Conservation (phyloP, 768 basidiomycete genomes). For the Trametes cinnabarina region DNA sequence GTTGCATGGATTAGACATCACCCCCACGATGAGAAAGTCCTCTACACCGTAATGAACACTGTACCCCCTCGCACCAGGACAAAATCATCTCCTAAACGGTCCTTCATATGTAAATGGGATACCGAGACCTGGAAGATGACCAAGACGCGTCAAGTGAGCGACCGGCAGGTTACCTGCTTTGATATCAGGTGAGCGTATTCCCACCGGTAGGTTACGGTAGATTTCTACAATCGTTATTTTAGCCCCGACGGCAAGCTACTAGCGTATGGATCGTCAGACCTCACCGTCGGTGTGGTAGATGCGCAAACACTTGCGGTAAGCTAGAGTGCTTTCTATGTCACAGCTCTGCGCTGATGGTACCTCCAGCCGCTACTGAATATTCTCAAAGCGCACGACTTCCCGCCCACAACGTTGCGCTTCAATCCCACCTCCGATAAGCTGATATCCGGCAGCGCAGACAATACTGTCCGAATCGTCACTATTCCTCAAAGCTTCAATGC, state of each 20-base stretch:
- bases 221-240: no score
- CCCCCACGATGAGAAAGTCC: constrained; percentile 45
- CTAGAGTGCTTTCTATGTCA: neutral
- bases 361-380: constrained; percentile 91
- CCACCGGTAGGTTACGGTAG: no score
- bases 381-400: constrained; percentile 92
- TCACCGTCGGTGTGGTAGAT: constrained; percentile 82
- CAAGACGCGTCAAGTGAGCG: constrained; percentile 69
- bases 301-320: constrained; percentile 73
- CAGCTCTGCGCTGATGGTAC: no score
- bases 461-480: constrained; percentile 74
- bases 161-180: constrained; percentile 82
- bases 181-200: constrained; percentile 80
- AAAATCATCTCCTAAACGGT: constrained; percentile 55
- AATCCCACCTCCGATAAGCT: constrained; percentile 79
- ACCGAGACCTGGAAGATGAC: constrained; percentile 64
- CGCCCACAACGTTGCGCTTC: constrained; percentile 86
- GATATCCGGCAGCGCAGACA: constrained; percentile 89
- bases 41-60: constrained; percentile 76
- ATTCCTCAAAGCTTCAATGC: constrained; percentile 58
- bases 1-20: constrained; percentile 47
- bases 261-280: constrained; percentile 85
- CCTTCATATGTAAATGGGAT: constrained; percentile 74
- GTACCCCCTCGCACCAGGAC: constrained; percentile 54
- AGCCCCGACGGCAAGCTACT: constrained; percentile 81